Evolutionary conservation across 208 protist genomes (phyloP).

Genomic region (Acanthamoeba castellanii): DNA sequence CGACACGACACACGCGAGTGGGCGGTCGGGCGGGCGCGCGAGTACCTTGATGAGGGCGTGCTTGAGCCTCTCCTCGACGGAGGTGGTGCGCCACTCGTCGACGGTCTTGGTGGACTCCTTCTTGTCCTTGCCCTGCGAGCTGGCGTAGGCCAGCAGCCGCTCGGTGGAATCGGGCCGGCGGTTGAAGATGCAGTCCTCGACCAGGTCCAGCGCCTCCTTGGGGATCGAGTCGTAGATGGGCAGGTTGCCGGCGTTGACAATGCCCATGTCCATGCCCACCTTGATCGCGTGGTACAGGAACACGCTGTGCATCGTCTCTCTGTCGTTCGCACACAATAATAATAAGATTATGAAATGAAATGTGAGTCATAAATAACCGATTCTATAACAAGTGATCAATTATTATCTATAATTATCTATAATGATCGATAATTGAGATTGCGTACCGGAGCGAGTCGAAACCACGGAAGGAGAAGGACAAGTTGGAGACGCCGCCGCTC

Average conservation of each 20-base stretch:
- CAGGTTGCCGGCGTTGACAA: slow-evolving; percentile 96
- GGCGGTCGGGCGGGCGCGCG: no score
- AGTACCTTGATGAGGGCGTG: slow-evolving; percentile 94
- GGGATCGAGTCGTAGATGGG: slow-evolving; percentile 96
- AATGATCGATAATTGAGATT: neutral
- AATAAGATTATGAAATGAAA: no score
- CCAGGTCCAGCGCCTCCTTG: slow-evolving; percentile 91
- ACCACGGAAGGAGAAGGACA: slow-evolving; percentile 97
- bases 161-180: slow-evolving; percentile 91
- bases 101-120: slow-evolving; percentile 80
- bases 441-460: slow-evolving; percentile 76
- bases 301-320: slow-evolving; percentile 89
- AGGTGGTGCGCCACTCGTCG: slow-evolving; percentile 92
- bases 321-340: neutral
- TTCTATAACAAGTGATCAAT: no score
- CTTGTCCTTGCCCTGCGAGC: slow-evolving; percentile 26
- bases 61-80: slow-evolving; percentile 93
- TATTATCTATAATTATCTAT: no score
- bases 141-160: slow-evolving; percentile 92
- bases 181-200: slow-evolving; percentile 96
- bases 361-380: no score
- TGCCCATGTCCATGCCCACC: slow-evolving; percentile 97
- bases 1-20: no score
- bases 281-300: slow-evolving; percentile 93
- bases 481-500: slow-evolving; percentile 96